These are phyloP conservation scores for Claviceps purpurea DNA, from an alignment of 2,329 filamentous ascomycete species.

Conservation along the genomic window DNA sequence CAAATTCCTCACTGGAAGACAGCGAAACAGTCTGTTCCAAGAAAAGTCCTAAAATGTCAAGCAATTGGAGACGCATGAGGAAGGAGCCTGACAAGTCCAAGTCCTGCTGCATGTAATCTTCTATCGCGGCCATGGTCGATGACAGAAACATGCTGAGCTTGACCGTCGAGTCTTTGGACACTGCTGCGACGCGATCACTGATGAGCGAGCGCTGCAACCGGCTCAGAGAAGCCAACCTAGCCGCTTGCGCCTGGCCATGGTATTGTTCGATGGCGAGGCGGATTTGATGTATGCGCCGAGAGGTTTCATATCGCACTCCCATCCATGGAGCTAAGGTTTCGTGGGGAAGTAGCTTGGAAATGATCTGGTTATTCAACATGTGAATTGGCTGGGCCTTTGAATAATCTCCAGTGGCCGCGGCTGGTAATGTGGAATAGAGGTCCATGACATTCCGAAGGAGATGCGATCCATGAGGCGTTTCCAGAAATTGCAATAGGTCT, in stretches of 20 bases:
- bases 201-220: slow-evolving; percentile 48
- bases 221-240: slow-evolving; percentile 40
- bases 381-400: slow-evolving; percentile 39
- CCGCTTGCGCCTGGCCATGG: slow-evolving; percentile 23
- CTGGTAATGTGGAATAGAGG: slow-evolving; percentile 22
- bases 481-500: slow-evolving; percentile 17
- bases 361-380: slow-evolving; percentile 42
- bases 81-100: slow-evolving; percentile 9
- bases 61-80: slow-evolving; percentile 11
- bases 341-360: slow-evolving; percentile 32
- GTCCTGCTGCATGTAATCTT: slow-evolving; percentile 27
- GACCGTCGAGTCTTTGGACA: slow-evolving; percentile 48
- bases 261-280: slow-evolving; percentile 29
- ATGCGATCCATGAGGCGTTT: slow-evolving; percentile 18
- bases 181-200: slow-evolving; percentile 37
- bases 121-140: slow-evolving; percentile 27
- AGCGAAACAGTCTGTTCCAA: slow-evolving; percentile 40
- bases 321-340: slow-evolving; percentile 32
- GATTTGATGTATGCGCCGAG: slow-evolving; percentile 29
- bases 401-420: slow-evolving; percentile 15
- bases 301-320: slow-evolving; percentile 37
- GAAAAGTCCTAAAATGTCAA: slow-evolving; percentile 33
- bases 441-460: slow-evolving; percentile 20
- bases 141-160: slow-evolving; percentile 37
- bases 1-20: slow-evolving; percentile 33